phyloP scores from a whole-genome alignment of 495 filamentous ascomycete genomes.

The Trypethelium eluteriae region DNA sequence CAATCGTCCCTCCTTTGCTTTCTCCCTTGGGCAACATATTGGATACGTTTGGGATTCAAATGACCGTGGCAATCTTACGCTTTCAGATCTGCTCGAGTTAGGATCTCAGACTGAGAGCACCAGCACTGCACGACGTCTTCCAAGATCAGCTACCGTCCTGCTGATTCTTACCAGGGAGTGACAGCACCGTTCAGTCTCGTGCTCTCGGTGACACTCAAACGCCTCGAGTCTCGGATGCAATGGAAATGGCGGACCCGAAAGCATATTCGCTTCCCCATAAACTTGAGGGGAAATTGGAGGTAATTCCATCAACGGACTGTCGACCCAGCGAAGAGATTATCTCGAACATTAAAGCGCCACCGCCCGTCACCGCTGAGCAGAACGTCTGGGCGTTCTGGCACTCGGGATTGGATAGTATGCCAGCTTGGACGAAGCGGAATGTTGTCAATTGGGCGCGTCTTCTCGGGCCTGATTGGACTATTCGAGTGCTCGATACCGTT shows the following conservation, averaged over 20 bases:
- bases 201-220: no score
- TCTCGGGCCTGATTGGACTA: constrained; percentile 22
- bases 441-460: constrained; percentile 25
- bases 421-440: constrained; percentile 36
- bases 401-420: constrained; percentile 32
- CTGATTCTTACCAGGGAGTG: no score
- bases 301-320: not conserved
- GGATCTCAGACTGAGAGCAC: no score
- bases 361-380: constrained; percentile 35
- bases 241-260: not conserved
- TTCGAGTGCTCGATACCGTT: constrained; percentile 23
- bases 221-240: not conserved
- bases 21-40: no score
- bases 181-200: no score
- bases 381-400: constrained; percentile 44
- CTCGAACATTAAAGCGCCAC: not conserved
- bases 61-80: no score
- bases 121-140: no score
- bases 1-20: no score
- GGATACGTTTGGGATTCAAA: no score
- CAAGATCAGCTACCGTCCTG: no score
- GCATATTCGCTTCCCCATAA: not conserved
- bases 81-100: no score
- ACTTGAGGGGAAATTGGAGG: not conserved
- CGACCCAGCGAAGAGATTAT: not conserved